Conservation (phyloP, 345 rosid genomes). For the Eucalyptus curtisii region DNA sequence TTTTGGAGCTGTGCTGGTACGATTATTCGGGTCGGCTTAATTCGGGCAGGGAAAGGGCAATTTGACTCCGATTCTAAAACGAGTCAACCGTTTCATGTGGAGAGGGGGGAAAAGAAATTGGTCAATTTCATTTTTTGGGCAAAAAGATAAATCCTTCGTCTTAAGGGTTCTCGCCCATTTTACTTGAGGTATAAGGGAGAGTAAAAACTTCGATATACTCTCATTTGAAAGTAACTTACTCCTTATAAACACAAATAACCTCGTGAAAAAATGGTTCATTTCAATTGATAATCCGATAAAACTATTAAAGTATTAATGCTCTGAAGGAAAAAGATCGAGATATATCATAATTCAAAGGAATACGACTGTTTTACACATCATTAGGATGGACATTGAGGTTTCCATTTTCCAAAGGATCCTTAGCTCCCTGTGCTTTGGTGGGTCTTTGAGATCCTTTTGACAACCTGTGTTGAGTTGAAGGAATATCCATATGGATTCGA, state of each 20-base stretch:
- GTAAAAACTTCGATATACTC: neutral
- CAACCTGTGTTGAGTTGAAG: neutral
- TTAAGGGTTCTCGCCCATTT: neutral
- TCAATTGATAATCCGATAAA: neutral
- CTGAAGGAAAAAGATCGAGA: neutral
- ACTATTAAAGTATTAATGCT: neutral
- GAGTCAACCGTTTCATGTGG: neutral
- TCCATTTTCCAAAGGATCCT: neutral
- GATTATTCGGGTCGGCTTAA: neutral
- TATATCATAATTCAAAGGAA: neutral
- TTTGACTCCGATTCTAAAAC: neutral
- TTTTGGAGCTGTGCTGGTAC: neutral
- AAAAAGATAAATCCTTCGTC: neutral
- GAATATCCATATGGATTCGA: neutral
- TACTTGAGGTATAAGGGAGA: neutral
- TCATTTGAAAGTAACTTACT: neutral
- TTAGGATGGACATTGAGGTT: neutral
- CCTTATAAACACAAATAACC: rapidly evolving
- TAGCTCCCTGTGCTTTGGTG: neutral
- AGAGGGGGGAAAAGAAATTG: neutral
- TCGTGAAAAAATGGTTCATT: neutral
- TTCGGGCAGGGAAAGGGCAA: neutral
- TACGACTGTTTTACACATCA: neutral
- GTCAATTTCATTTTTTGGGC: neutral
- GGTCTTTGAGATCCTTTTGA: neutral